Evolutionary conservation across 2,329 filamentous ascomycete genomes (phyloP).

Genomic region (Fusarium subtropicale): DNA sequence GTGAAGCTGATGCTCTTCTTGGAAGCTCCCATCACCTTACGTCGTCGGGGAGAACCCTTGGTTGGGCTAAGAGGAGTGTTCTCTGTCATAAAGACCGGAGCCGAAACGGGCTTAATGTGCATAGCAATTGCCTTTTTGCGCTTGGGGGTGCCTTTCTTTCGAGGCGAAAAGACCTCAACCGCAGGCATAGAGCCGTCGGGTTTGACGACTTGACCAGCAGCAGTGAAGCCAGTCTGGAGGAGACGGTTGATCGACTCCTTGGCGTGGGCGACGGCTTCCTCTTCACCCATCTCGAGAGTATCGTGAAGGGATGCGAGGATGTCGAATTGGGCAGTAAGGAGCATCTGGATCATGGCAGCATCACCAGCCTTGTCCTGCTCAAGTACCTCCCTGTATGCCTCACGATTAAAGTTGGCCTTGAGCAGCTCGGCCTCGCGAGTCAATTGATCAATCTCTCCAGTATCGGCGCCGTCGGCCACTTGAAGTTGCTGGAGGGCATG

Average conservation of each 20-base stretch:
- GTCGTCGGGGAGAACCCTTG: conserved; percentile 83
- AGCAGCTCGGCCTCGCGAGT: conserved; percentile 86
- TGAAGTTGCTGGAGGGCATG: conserved; percentile 85
- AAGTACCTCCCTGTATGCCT: conserved; percentile 79
- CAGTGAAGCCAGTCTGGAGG: conserved; percentile 78
- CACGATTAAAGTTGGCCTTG: conserved; percentile 83
- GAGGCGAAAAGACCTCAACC: conserved; percentile 76
- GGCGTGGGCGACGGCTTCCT: conserved; percentile 83
- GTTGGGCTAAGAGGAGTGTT: conserved; percentile 63
- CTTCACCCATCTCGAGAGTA: conserved; percentile 83
- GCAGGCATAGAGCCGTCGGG: conserved; percentile 77
- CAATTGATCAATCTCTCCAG: conserved; percentile 74
- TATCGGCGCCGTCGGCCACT: conserved; percentile 62
- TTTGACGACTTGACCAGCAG: conserved; percentile 87
- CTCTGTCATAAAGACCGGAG: conserved; percentile 55
- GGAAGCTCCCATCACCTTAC: conserved; percentile 69
- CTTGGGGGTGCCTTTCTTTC: conserved; percentile 80
- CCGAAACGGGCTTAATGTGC: conserved; percentile 58
- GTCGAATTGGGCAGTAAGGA: conserved; percentile 92
- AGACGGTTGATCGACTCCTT: conserved; percentile 81
- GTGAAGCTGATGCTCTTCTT: conserved; percentile 84
- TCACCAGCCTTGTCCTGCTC: conserved; percentile 89
- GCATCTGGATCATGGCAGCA: conserved; percentile 79
- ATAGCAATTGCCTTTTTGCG: conserved; percentile 67
- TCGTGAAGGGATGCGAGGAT: conserved; percentile 85